A percentile compares a stretch with the other conserved stretches of the same genome.
These are phyloP conservation scores for Haplographium delicatum DNA, from an alignment of 495 filamentous ascomycete genomes.

Conservation along the genomic window DNA sequence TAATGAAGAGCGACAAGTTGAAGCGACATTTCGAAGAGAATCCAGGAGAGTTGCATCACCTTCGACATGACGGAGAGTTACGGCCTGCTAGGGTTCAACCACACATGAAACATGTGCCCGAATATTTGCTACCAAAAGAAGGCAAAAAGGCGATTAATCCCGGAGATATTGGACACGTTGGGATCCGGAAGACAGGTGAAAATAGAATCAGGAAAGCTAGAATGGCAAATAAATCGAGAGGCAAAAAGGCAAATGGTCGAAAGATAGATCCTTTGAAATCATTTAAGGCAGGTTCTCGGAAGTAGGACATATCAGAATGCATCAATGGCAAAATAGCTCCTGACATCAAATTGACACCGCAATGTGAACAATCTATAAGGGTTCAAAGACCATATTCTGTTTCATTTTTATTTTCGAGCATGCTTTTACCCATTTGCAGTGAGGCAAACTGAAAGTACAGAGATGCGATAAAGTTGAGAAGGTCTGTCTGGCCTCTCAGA, in stretches of 20 bases:
- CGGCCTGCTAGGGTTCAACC: constrained; percentile 72
- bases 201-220: constrained; percentile 72
- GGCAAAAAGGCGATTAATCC: constrained; percentile 59
- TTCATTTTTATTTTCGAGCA: too few relatives aligned
- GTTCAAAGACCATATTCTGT: too few relatives aligned
- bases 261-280: constrained; percentile 84
- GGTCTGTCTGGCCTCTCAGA: too few relatives aligned
- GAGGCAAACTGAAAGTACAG: too few relatives aligned
- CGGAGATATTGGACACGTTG: constrained; percentile 63
- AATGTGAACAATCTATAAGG: too few relatives aligned
- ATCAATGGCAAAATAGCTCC: too few relatives aligned
- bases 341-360: too few relatives aligned
- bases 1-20: constrained; percentile 87
- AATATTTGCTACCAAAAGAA: constrained; percentile 83
- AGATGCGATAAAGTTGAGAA: too few relatives aligned
- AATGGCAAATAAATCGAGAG: constrained; percentile 50
- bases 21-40: constrained; percentile 97
- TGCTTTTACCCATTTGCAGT: too few relatives aligned
- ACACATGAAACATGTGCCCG: constrained; percentile 92
- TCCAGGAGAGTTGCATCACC: constrained; percentile 75
- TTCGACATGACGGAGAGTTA: constrained; percentile 87
- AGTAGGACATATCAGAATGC: constrained; percentile 4
- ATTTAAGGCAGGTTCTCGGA: constrained; percentile 41
- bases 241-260: constrained; percentile 41
- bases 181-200: constrained; percentile 65